These are phyloP conservation scores for Xylaria sp. DNA, from an alignment of 2,329 filamentous ascomycete species.

Conservation along the genomic window DNA sequence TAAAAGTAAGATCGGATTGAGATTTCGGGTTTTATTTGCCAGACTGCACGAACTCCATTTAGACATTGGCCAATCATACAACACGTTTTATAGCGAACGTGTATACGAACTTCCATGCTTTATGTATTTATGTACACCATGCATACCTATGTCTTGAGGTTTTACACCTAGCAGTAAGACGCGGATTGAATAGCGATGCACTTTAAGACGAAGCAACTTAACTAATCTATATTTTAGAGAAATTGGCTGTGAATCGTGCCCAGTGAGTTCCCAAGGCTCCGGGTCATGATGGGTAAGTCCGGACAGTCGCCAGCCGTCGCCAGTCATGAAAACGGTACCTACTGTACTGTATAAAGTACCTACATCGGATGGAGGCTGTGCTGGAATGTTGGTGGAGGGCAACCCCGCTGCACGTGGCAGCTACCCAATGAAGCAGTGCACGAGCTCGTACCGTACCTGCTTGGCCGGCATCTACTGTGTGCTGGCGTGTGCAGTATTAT, in stretches of 20 bases:
- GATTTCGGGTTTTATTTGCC: slow-evolving; percentile 20
- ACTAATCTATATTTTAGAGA: background rate
- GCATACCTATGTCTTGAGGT: too few species aligned
- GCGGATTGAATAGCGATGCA: too few species aligned
- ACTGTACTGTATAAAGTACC: too few species aligned
- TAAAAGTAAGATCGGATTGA: slow-evolving; percentile 25
- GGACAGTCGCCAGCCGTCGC: too few species aligned
- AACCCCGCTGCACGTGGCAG: slow-evolving; percentile 30
- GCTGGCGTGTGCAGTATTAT: background rate
- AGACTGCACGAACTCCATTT: background rate
- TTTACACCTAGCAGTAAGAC: too few species aligned
- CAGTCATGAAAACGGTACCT: too few species aligned
- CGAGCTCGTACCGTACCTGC: background rate
- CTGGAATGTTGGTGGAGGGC: background rate
- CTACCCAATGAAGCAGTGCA: too few species aligned
- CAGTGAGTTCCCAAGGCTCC: background rate
- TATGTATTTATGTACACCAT: too few species aligned
- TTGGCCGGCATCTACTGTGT: background rate
- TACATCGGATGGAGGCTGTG: too few species aligned
- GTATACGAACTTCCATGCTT: background rate
- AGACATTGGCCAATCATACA: slow-evolving; percentile 31
- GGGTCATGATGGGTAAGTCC: too few species aligned
- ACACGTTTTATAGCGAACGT: background rate
- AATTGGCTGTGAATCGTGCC: background rate
- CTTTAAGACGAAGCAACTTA: background rate